phyloP scores from a whole-genome alignment of 176 grass and related monocot species.

The Raddia distichophylla region DNA sequence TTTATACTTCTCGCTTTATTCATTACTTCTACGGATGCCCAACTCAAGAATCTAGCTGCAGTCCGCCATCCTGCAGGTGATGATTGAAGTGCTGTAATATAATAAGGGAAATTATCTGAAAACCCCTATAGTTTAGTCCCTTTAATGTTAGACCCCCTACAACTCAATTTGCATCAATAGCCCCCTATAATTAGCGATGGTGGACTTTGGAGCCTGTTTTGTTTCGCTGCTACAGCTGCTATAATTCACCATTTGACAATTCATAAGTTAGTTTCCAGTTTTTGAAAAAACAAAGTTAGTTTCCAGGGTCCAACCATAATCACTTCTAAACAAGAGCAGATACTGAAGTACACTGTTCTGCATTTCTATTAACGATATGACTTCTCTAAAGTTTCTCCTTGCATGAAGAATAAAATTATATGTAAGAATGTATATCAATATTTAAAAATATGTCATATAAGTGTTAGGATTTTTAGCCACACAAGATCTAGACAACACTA shows the following conservation, averaged over 20 bases:
- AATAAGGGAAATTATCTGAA: background rate
- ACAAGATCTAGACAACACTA: too few species aligned
- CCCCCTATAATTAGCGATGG: too few species aligned
- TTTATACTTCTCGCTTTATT: background rate
- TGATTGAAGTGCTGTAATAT: constrained; percentile 3
- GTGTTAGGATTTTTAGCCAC: too few species aligned
- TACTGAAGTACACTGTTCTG: background rate
- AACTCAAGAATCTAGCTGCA: constrained; percentile 3
- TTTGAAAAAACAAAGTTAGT: background rate
- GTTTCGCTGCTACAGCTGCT: background rate
- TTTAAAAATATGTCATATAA: background rate
- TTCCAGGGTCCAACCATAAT: background rate
- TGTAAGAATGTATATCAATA: background rate
- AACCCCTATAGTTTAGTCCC: too few species aligned
- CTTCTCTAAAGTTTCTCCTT: background rate
- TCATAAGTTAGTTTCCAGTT: constrained; percentile 25
- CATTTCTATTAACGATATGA: background rate
- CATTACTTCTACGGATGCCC: background rate
- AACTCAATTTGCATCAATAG: too few species aligned
- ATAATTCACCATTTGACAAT: background rate
- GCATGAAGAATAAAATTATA: background rate
- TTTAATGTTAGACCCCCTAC: too few species aligned
- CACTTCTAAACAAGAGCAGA: background rate
- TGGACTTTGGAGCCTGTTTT: background rate
- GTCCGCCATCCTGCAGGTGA: background rate